phyloP scores from a whole-genome alignment of 805 yeast genomes.

The Monosporozyma siamensis region DNA sequence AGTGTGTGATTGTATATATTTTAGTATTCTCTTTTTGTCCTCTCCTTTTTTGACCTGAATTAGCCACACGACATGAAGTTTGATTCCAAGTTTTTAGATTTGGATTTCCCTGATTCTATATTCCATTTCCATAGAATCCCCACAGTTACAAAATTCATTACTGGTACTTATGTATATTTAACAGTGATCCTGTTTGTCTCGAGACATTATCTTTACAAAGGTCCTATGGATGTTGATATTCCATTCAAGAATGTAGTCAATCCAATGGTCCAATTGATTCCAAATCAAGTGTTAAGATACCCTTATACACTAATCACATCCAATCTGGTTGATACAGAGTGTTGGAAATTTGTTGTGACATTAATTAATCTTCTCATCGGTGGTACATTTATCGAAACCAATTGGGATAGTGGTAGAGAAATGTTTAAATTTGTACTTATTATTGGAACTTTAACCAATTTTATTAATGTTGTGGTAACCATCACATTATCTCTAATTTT shows the following conservation, averaged over 20 bases:
- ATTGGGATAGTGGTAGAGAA: slow-evolving; percentile 50
- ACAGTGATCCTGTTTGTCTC: slow-evolving; percentile 36
- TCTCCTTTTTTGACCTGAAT: too few relatives aligned
- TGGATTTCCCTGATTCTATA: slow-evolving; percentile 16
- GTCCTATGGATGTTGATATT: slow-evolving; percentile 7
- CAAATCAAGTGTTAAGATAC: slow-evolving; percentile 41
- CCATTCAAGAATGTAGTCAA: slow-evolving; percentile 19
- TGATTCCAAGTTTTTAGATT: slow-evolving; percentile 12
- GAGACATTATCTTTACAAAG: slow-evolving; percentile 21
- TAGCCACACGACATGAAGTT: slow-evolving; percentile 9
- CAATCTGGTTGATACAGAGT: slow-evolving; percentile 52
- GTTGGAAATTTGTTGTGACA: slow-evolving; percentile 39
- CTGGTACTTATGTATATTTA: slow-evolving; percentile 33
- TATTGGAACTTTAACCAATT: slow-evolving; percentile 46
- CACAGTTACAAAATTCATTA: slow-evolving; percentile 38
- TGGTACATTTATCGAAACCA: slow-evolving; percentile 55
- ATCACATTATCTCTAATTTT: slow-evolving; percentile 19
- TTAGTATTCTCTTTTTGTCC: too few relatives aligned
- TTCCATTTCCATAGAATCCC: slow-evolving; percentile 30
- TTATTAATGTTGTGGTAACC: slow-evolving; percentile 31
- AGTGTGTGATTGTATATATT: too few relatives aligned
- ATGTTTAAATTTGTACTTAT: slow-evolving; percentile 39
- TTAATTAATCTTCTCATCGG: slow-evolving; percentile 44
- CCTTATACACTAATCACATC: slow-evolving; percentile 61
- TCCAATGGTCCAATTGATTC: slow-evolving; percentile 57